These are phyloP conservation scores for Cyberlindnera mycetangii DNA, from an alignment of 805 yeast species.

Conservation along the genomic window DNA sequence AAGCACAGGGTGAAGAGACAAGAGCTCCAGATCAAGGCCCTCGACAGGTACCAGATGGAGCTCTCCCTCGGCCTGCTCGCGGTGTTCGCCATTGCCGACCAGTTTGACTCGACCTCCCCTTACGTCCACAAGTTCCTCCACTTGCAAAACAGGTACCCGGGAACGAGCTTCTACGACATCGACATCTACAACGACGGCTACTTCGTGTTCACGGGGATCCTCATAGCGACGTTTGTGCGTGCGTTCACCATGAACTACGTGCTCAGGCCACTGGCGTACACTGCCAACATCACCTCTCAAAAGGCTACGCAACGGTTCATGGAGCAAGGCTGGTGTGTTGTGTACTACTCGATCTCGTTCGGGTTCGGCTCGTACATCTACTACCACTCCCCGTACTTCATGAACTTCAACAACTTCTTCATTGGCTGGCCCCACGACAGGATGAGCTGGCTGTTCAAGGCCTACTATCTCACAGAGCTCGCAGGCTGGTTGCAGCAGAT, in stretches of 20 bases:
- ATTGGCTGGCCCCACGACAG: conserved; percentile 71
- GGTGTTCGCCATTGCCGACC: conserved; percentile 24
- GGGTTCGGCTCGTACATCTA: conserved; percentile 57
- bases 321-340: conserved; percentile 80
- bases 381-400: conserved; percentile 54
- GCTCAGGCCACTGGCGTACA: conserved; percentile 54
- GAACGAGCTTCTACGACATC: conserved; percentile 44
- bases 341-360: conserved; percentile 58
- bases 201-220: conserved; percentile 51
- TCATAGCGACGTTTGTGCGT: conserved; percentile 56
- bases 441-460: conserved; percentile 51
- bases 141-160: conserved; percentile 37
- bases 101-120: conserved; percentile 27
- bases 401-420: conserved; percentile 57
- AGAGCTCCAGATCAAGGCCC: conserved; percentile 10
- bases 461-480: conserved; percentile 69
- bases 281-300: conserved; percentile 40
- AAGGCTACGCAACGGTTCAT: conserved; percentile 68
- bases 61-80: conserved; percentile 26
- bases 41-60: conserved; percentile 31
- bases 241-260: conserved; percentile 56
- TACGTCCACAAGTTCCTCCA: conserved; percentile 37
- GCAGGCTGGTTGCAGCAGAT: conserved; percentile 82
- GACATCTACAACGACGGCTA: conserved; percentile 50
- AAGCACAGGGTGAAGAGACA: not conserved